phyloP scores from a whole-genome alignment of 2,329 filamentous ascomycete species.

The Cordyceps farinosa region DNA sequence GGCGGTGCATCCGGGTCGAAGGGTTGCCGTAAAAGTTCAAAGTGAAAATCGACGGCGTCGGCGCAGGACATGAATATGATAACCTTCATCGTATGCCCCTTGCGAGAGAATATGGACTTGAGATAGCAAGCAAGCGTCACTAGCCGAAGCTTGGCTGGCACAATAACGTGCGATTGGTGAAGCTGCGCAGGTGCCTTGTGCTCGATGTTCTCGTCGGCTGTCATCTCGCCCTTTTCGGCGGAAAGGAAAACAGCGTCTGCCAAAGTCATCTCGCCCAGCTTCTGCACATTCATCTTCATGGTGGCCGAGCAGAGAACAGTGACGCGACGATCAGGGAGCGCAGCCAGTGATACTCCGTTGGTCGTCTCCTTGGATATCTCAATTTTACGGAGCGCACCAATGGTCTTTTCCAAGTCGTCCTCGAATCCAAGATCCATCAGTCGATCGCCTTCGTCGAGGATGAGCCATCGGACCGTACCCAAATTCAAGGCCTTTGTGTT shows the following conservation, averaged over 20 bases:
- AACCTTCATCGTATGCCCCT: constrained; percentile 91
- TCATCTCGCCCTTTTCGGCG: constrained; percentile 53
- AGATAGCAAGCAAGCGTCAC: constrained; percentile 83
- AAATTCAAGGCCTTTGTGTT: constrained; percentile 88
- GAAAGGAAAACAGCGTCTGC: constrained; percentile 88
- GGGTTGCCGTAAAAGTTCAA: constrained; percentile 65
- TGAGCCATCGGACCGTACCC: constrained; percentile 85
- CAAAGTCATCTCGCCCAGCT: constrained; percentile 88
- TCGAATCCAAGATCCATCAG: constrained; percentile 98
- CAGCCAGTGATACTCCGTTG: constrained; percentile 54
- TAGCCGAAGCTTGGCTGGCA: constrained; percentile 83
- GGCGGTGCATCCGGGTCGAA: constrained; percentile 28
- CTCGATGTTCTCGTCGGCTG: constrained; percentile 48
- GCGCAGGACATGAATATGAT: constrained; percentile 97
- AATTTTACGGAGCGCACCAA: constrained; percentile 70
- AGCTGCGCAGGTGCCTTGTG: constrained; percentile 80
- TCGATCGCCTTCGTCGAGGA: constrained; percentile 95
- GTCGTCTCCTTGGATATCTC: constrained; percentile 56
- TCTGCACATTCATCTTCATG: constrained; percentile 96
- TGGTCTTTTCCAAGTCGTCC: constrained; percentile 84
- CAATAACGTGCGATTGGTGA: constrained; percentile 85
- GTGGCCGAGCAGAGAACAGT: constrained; percentile 95
- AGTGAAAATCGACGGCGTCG: constrained; percentile 96
- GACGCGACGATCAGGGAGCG: constrained; percentile 71
- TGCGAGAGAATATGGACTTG: constrained; percentile 81